Conservation (phyloP, 73 alveolate species). For the Tetrahymena malaccensis region DNA sequence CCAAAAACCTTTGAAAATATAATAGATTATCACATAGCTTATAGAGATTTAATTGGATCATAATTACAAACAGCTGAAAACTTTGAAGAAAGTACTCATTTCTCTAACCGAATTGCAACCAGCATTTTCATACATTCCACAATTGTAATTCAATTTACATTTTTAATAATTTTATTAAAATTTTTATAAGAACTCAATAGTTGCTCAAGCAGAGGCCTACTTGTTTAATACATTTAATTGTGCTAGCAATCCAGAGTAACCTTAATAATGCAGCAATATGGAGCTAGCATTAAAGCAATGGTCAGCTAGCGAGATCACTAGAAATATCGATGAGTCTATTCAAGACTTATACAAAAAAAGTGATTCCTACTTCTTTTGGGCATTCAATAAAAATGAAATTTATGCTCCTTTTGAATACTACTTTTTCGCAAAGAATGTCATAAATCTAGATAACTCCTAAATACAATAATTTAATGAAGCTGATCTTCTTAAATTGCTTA, state of each 20-base stretch:
- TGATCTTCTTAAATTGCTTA: neutral
- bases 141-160: neutral
- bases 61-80: neutral
- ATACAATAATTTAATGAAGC: neutral
- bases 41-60: neutral
- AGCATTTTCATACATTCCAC: neutral
- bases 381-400: neutral
- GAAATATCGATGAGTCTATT: neutral
- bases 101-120: neutral
- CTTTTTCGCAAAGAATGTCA: neutral
- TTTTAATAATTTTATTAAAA: neutral
- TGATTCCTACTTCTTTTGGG: neutral
- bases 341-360: neutral
- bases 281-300: neutral
- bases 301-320: neutral
- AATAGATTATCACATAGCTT: neutral
- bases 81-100: neutral
- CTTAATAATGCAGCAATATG: neutral
- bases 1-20: neutral
- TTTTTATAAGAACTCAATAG: neutral
- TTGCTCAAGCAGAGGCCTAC: neutral
- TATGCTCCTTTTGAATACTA: neutral
- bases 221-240: neutral
- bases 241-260: neutral
- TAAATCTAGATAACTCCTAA: neutral